phyloP scores from a whole-genome alignment of 1,139 yeast species.

The Blastobotrys arbuscula region DNA sequence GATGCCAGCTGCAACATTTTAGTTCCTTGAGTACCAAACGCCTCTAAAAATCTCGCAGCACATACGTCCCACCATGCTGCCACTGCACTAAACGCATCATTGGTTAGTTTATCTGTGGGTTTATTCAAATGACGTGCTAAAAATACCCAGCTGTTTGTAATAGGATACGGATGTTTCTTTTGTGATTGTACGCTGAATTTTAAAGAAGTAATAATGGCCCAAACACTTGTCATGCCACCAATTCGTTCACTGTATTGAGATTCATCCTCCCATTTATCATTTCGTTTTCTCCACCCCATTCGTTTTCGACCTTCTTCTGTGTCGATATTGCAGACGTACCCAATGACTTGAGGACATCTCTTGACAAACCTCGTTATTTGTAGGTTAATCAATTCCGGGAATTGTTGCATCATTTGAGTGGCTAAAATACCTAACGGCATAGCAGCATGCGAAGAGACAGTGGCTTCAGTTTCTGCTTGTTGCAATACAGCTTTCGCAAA shows the following conservation, averaged over 20 bases:
- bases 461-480: conserved; percentile 90
- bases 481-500: conserved; percentile 78
- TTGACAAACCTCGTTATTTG: conserved; percentile 78
- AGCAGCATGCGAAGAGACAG: conserved; percentile 73
- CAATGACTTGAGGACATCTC: conserved; percentile 85
- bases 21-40: conserved; percentile 63
- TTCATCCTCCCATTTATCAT: conserved; percentile 69
- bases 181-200: conserved; percentile 29
- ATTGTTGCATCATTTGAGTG: conserved; percentile 46
- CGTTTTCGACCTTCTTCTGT: conserved; percentile 76
- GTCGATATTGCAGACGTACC: conserved; percentile 65
- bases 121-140: conserved; percentile 66
- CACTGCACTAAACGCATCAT: conserved; percentile 66
- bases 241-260: conserved; percentile 76
- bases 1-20: conserved; percentile 52
- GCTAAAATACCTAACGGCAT: conserved; percentile 72
- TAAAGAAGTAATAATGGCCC: conserved; percentile 59
- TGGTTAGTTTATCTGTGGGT: conserved; percentile 44
- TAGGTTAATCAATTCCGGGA: conserved; percentile 62
- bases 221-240: conserved; percentile 77
- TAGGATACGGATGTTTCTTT: conserved; percentile 47
- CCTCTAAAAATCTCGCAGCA: conserved; percentile 48
- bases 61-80: conserved; percentile 94
- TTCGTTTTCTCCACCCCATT: conserved; percentile 80
- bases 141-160: conserved; percentile 58